Evolutionary conservation across 371 early-diverging fungal genomes (phyloP), one percentile per base, ranked within the genome.

Genomic region (Mucor piriformis): DNA sequence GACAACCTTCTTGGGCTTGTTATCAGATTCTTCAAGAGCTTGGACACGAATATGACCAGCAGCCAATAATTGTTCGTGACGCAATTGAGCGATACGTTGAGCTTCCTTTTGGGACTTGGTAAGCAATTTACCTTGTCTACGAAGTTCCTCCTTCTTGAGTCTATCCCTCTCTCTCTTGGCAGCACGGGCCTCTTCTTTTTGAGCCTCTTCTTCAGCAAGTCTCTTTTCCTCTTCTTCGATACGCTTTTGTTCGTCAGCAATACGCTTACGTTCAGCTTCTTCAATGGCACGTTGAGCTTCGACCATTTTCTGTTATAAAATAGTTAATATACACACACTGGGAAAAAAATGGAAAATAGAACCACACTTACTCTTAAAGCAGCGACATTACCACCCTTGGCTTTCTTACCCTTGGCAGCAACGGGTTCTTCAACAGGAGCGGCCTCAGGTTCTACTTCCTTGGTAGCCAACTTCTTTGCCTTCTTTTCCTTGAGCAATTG

Each of bases 81-180:
- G 86, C 47, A 88, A 76, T 54, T 90, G 82, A 46, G 88, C 90
- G 50, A 76, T 78, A 16, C 85, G 85, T 66, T 92, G 87, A 34
- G 90, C 93, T 63, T 89, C 91, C 77, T 92, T 95, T 74, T 98
- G 93, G n/a, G 93, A 86, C 70, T 94, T 93, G 37, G 96, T 94
- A 69, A 96, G 74, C 32, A 94, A 84, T 69, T 95, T 95, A 50
- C 98, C 98, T 52, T 92, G 89, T 70, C 91, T 94, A 51, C 88
- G 88, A 43, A 95, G 85, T 73, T 95, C 93, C 57, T 97, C 98
- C 37, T 86, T 84, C 74, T 91, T 92, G 34, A 82, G 81, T 56
- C 56, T 73, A 52, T 80, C 74, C 24, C 50, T 67, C 54, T 80
- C 76, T 50, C 68, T 76, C 70, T 73, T 80, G 25, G 67, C 52